Conservation (phyloP, 164 flowering plant genomes). For the Vitis rotundifolia region DNA sequence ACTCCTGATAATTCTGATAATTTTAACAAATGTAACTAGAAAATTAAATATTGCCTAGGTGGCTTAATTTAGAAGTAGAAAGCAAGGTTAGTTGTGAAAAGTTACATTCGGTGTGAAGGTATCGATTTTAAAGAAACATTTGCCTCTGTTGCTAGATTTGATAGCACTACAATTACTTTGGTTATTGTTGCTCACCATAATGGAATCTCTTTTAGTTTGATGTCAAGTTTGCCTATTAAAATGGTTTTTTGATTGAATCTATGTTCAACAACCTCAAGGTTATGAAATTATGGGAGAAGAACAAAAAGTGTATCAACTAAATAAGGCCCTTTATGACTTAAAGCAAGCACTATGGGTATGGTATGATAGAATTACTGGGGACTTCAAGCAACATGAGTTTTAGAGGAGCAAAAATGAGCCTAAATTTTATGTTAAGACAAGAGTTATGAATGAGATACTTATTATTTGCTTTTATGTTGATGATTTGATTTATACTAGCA, state of each 20-base stretch:
- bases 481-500: too few species aligned
- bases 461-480: too few species aligned
- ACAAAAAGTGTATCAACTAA: neutral
- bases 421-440: too few species aligned
- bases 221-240: conserved; percentile 7
- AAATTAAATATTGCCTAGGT: too few species aligned
- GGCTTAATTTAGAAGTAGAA: neutral
- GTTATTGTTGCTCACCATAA: neutral
- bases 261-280: neutral
- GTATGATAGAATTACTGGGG: conserved; percentile 3
- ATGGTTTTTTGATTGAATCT: conserved; percentile 8
- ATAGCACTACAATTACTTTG: neutral
- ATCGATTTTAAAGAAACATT: neutral
- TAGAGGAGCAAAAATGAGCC: neutral
- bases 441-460: too few species aligned
- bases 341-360: neutral
- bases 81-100: neutral
- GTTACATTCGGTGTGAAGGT: neutral
- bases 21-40: too few species aligned
- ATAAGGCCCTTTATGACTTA: neutral
- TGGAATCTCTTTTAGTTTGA: conserved; percentile 5
- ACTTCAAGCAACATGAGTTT: conserved; percentile 3
- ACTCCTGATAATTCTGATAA: too few species aligned
- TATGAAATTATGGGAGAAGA: conserved; percentile 4
- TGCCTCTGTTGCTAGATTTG: conserved; percentile 5